Evolutionary conservation across 2,329 filamentous ascomycete species (phyloP).

Genomic region (Plectosphaerella plurivora): DNA sequence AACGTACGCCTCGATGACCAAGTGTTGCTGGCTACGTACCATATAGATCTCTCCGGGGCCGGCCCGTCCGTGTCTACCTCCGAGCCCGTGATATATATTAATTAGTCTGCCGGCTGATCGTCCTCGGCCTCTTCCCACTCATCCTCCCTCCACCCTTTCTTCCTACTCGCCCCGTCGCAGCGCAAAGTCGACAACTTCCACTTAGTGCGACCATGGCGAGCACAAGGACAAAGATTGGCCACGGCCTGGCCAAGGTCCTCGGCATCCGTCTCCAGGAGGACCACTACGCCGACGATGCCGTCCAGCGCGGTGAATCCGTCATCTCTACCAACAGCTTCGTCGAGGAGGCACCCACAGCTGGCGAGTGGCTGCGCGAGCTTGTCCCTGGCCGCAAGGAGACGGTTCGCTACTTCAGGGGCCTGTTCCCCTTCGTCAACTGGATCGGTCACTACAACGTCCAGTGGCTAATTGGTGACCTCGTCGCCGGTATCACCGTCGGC

Average conservation of each 20-base stretch:
- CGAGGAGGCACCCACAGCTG: slow-evolving; percentile 72
- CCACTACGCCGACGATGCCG: slow-evolving; percentile 47
- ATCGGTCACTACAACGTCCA: slow-evolving; percentile 81
- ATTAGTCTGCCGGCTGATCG: background rate
- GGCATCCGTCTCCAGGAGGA: slow-evolving; percentile 70
- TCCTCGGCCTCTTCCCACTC: background rate
- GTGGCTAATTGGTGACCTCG: slow-evolving; percentile 85
- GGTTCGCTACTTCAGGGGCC: slow-evolving; percentile 56
- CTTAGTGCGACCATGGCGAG: slow-evolving; percentile 24
- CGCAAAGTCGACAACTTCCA: background rate
- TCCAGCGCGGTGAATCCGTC: slow-evolving; percentile 74
- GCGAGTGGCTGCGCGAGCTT: slow-evolving; percentile 66
- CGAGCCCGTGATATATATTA: slow-evolving; percentile 4
- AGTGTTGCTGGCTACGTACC: slow-evolving; percentile 1
- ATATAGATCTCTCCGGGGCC: too few species aligned
- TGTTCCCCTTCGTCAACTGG: slow-evolving; percentile 92
- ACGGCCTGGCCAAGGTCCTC: slow-evolving; percentile 70
- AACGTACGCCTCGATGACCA: slow-evolving; percentile 5
- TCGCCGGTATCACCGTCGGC: slow-evolving; percentile 65
- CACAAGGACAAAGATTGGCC: slow-evolving; percentile 58
- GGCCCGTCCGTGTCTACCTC: too few species aligned
- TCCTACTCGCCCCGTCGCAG: too few species aligned
- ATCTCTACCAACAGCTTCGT: slow-evolving; percentile 76
- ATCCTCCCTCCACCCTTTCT: slow-evolving; percentile 7
- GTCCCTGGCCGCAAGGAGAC: slow-evolving; percentile 55